phyloP scores from a whole-genome alignment of 139 green algal genomes.

The Chlamydomonas sp. region DNA sequence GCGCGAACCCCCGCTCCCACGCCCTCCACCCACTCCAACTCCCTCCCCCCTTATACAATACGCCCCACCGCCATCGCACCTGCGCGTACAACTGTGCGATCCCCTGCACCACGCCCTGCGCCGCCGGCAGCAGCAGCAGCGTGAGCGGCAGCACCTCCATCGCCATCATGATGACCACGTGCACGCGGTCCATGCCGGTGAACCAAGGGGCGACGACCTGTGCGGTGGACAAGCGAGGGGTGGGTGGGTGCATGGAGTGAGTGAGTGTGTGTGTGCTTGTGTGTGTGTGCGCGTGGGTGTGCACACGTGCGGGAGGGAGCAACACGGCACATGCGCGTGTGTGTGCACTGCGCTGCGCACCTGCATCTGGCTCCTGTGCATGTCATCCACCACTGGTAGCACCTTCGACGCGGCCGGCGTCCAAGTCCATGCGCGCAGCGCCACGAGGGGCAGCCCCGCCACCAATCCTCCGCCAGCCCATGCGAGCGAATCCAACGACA shows the following conservation, averaged over 20 bases:
- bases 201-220: slow-evolving; percentile 23
- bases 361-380: slow-evolving; percentile 12
- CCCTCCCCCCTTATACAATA: too few relatives aligned
- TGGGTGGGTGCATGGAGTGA: not conserved
- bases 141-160: slow-evolving; percentile 29
- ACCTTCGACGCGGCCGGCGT: not conserved
- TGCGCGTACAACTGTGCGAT: slow-evolving; percentile 20
- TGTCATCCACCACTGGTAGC: slow-evolving; percentile 23
- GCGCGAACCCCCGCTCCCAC: slow-evolving; percentile 8
- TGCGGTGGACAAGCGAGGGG: not conserved
- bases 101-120: slow-evolving; percentile 20
- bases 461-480: slow-evolving; percentile 1
- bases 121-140: slow-evolving; percentile 32
- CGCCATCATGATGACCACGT: slow-evolving; percentile 23
- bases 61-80: slow-evolving; percentile 11
- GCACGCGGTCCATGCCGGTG: not conserved
- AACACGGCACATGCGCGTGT: too few relatives aligned
- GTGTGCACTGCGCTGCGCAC: too few relatives aligned
- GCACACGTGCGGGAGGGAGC: not conserved
- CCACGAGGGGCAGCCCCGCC: slow-evolving; percentile 18
- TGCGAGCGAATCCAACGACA: not conserved
- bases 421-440: slow-evolving; percentile 24
- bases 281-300: too few relatives aligned
- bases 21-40: slow-evolving; percentile 25
- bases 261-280: too few relatives aligned